phyloP scores from a whole-genome alignment of 2,329 filamentous ascomycete genomes.

The Colletotrichum cereale region DNA sequence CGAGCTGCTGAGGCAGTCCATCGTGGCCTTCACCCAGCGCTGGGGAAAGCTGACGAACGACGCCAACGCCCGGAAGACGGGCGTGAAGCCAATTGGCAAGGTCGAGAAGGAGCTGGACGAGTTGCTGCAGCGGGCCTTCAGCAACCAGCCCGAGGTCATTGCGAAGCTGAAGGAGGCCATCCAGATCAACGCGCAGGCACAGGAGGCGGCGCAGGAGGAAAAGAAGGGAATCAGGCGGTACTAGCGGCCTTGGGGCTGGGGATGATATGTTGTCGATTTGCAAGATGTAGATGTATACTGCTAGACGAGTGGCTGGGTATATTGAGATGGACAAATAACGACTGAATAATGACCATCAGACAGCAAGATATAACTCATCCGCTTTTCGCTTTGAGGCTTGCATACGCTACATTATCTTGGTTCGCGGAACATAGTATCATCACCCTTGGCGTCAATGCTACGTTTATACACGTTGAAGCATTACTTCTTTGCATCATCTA shows the following conservation, averaged over 20 bases:
- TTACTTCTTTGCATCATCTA: neutral
- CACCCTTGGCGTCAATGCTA: neutral
- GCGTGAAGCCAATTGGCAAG: slow-evolving; percentile 63
- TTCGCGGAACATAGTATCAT: neutral
- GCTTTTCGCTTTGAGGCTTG: neutral
- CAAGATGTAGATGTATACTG: neutral
- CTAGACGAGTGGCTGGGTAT: neutral
- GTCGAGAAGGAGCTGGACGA: slow-evolving; percentile 69
- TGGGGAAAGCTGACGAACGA: slow-evolving; percentile 68
- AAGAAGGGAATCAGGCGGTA: slow-evolving; percentile 47
- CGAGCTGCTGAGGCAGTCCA: slow-evolving; percentile 71
- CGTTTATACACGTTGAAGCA: neutral
- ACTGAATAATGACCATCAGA: neutral
- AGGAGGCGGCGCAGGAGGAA: slow-evolving; percentile 57
- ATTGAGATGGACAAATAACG: neutral
- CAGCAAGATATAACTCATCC: neutral
- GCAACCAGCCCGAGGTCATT: slow-evolving; percentile 69
- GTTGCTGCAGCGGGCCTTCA: slow-evolving; percentile 69
- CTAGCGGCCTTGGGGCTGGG: neutral
- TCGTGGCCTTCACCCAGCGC: slow-evolving; percentile 72
- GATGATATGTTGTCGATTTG: neutral
- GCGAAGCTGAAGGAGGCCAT: slow-evolving; percentile 72
- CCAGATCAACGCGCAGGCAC: slow-evolving; percentile 66
- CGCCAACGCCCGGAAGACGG: slow-evolving; percentile 60
- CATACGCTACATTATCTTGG: no score